Evolutionary conservation across 2,329 filamentous ascomycete species (phyloP).

Genomic region (Karstenula rhodostoma): DNA sequence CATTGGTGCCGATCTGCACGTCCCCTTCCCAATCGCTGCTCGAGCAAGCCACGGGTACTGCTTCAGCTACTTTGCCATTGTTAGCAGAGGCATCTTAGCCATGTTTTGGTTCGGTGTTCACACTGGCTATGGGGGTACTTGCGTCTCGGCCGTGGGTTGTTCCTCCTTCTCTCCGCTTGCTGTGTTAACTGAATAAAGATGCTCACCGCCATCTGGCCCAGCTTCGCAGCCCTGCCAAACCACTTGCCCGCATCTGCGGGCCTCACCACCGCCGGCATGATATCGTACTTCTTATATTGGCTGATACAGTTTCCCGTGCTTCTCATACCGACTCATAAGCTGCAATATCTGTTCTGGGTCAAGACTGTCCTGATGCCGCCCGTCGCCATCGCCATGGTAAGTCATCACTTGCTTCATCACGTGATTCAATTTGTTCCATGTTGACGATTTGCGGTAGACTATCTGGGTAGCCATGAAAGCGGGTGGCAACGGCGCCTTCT

Average conservation of each 20-base stretch:
- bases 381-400: slow-evolving; percentile 26
- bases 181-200: slow-evolving; percentile 9
- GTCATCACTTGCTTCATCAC: no score
- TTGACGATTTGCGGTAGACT: no score
- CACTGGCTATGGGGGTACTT: slow-evolving; percentile 22
- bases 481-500: background rate
- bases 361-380: slow-evolving; percentile 28
- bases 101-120: slow-evolving; percentile 27
- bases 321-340: slow-evolving; percentile 34
- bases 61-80: slow-evolving; percentile 23
- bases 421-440: no score
- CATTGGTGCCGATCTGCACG: slow-evolving; percentile 22
- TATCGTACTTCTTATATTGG: slow-evolving; percentile 39
- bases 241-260: slow-evolving; percentile 54
- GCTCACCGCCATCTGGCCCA: slow-evolving; percentile 25
- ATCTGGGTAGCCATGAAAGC: slow-evolving; percentile 14
- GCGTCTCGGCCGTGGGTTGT: slow-evolving; percentile 17
- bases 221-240: slow-evolving; percentile 50
- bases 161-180: background rate
- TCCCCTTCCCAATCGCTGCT: slow-evolving; percentile 23
- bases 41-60: slow-evolving; percentile 24
- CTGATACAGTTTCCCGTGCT: slow-evolving; percentile 36
- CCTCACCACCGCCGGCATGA: slow-evolving; percentile 45
- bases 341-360: slow-evolving; percentile 30
- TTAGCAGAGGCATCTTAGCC: slow-evolving; percentile 21